Base-by-base conservation (phyloP, 116 monocot genomes). In the Iris pallida region DNA sequence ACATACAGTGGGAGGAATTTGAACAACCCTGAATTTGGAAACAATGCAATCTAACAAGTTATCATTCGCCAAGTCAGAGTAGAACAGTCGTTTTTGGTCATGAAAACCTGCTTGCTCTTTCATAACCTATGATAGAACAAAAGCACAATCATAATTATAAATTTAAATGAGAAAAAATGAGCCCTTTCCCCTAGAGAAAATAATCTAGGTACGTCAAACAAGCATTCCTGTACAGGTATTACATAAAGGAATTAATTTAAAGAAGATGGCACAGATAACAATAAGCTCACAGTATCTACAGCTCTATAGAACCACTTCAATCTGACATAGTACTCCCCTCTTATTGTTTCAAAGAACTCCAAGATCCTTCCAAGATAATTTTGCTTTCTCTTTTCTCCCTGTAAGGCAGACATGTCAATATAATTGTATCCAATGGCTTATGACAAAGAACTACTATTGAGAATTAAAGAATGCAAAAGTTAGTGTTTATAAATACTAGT, bases 301-400 rank as follows among this genome's bases (percentile, higher is more conserved):
- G 82, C 91, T 70, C 91, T 73, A 59, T 67, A 95, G 71, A 95
- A 95, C 95, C 95, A 95, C 57, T 95, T 88, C 11, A 79, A 80
- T 65, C 76, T 80, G 56, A 83, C 80, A 72, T 91, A 91, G 61
- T 68, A 71, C 63, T 80, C 78, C 4, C 78, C 88, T 49, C 70
- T 61, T 53, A 57, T 60, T 74, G 88, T 88, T 84, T 89, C 79
- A 66, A 95, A 91, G 52, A 95, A 91, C 55, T 95, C 95, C 63
- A 95, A 68, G 53, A 95, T 89, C 72, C 68, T 85, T n/a, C 91
- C 95, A 66, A 95, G 51, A 78, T 84, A 95, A 68, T 95, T 73
- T 71, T 77, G 80, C 65, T 81, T 85, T 56, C 86, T 81, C 59
- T 83, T 63, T 52, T 71, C 69, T 69, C 86, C 80, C 95, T 95